phyloP scores from a whole-genome alignment of 345 rosid species.

The Aquilaria yunnanensis region DNA sequence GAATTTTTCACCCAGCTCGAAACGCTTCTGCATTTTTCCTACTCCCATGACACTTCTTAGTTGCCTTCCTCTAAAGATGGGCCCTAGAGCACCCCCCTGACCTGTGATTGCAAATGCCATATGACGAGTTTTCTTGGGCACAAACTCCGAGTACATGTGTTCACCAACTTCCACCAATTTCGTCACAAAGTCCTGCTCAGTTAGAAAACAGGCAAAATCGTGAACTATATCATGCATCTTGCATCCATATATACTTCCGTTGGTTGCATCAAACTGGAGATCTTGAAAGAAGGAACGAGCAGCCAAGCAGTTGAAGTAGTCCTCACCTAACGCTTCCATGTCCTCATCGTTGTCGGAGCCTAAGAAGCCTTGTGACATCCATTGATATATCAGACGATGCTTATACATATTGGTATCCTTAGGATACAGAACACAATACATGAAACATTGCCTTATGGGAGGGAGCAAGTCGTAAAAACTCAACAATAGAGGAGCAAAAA shows the following conservation, averaged over 20 bases:
- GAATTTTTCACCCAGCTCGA: neutral
- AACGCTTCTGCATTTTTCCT: neutral
- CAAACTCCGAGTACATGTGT: neutral
- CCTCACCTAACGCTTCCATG: constrained; percentile 16
- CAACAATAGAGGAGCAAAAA: constrained; percentile 15
- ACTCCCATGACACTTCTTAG: constrained; percentile 1
- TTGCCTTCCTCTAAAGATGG: neutral
- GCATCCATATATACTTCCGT: constrained; percentile 8
- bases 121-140: neutral
- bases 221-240: constrained; percentile 27
- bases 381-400: neutral
- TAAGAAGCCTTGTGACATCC: neutral
- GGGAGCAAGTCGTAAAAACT: neutral
- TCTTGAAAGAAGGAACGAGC: constrained; percentile 26
- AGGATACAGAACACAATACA: neutral
- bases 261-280: neutral
- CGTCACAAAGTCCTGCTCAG: constrained; percentile 11
- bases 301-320: constrained; percentile 14
- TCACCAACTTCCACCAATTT: neutral
- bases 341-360: constrained; percentile 4
- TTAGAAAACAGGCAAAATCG: constrained; percentile 18
- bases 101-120: neutral
- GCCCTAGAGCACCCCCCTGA: neutral
- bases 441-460: neutral
- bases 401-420: neutral